These are phyloP conservation scores for Leishmania mexicana DNA, from an alignment of 208 protist genomes.

Conservation along the genomic window DNA sequence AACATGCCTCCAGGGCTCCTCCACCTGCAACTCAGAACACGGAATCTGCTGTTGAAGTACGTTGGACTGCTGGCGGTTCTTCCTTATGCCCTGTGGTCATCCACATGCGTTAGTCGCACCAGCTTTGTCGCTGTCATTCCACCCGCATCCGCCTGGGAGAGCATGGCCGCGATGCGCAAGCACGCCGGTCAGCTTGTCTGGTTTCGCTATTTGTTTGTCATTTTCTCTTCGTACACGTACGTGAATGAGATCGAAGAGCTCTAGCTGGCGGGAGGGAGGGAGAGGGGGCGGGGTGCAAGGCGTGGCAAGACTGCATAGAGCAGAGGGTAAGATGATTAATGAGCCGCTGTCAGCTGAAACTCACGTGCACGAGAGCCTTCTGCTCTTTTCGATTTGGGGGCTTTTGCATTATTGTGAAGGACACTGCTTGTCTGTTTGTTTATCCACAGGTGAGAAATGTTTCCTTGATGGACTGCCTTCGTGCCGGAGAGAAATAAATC, in stretches of 20 bases:
- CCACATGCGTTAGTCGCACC: slow-evolving; percentile 25
- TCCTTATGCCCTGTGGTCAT: slow-evolving; percentile 24
- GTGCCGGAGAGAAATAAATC: neutral
- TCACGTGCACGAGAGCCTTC: neutral
- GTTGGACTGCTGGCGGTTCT: slow-evolving; percentile 44
- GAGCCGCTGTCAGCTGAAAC: neutral
- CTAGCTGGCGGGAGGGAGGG: neutral
- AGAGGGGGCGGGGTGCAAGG: neutral
- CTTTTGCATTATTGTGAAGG: neutral
- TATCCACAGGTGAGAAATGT: neutral
- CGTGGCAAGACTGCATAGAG: neutral
- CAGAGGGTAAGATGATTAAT: neutral
- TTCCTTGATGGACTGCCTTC: neutral
- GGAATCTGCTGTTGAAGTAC: slow-evolving; percentile 70
- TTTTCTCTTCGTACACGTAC: slow-evolving; percentile 96
- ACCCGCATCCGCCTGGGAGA: slow-evolving; percentile 46
- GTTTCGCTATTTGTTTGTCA: slow-evolving; percentile 96
- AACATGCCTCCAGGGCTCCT: slow-evolving; percentile 79
- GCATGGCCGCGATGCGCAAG: slow-evolving; percentile 81
- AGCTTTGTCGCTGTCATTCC: slow-evolving; percentile 62
- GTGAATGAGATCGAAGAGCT: slow-evolving; percentile 83
- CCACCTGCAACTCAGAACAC: slow-evolving; percentile 67
- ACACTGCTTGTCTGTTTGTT: neutral
- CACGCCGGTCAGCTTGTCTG: slow-evolving; percentile 96
- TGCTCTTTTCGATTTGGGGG: neutral